Evolutionary conservation across 352 stramenopile genomes (phyloP), one percentile per base, ranked within the genome.

Genomic region (Saprolegnia parasitica): DNA sequence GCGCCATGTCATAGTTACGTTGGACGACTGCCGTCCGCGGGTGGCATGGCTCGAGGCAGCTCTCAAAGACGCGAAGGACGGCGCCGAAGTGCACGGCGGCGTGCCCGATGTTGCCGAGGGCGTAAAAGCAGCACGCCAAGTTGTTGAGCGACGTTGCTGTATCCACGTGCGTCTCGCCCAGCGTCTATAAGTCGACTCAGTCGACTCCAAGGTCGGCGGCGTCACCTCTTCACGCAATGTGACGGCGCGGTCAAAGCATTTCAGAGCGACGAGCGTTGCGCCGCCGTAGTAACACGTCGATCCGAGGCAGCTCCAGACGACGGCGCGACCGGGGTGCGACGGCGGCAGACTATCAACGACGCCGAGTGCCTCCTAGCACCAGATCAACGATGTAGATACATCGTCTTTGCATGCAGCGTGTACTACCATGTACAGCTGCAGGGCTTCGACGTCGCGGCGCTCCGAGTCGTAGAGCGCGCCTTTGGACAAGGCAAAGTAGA

Each of bases 61-160:
- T 26, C 21, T 62, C 32, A 39, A 70, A 62, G 5, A 61, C 63
- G 18, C 23, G n/a, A 1, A 70, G 42, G 13, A 32, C 63, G 10
- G 46, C 18, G 5, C 39, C 32, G 32, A 70, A 70, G 24, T 61
- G 50, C 50, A 70, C 61, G 54, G 24, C 54, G 1, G 84, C 80
- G 18, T 77, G 78, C 55, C 87, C 80, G 24, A 90, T 64, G 4
- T 74, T 66, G 10, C 71, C 74, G 4, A 68, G 65, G 6, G 57
- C 55, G 21, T 77, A 73, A 20, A 88, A 79, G 52, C 84, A 92
- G 56, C 84, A 90, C 9, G 80, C 83, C 23, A 90, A 67, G 54
- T 90, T 92, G 74, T 88, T 90, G 77, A 92, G 85, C 15, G 80
- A 72, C 4, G 83, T 90, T 10, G 84, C 84, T 3, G 81, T 85